Base-by-base conservation (phyloP, 2,329 filamentous ascomycete genomes). In the Fusarium heterosporum region DNA sequence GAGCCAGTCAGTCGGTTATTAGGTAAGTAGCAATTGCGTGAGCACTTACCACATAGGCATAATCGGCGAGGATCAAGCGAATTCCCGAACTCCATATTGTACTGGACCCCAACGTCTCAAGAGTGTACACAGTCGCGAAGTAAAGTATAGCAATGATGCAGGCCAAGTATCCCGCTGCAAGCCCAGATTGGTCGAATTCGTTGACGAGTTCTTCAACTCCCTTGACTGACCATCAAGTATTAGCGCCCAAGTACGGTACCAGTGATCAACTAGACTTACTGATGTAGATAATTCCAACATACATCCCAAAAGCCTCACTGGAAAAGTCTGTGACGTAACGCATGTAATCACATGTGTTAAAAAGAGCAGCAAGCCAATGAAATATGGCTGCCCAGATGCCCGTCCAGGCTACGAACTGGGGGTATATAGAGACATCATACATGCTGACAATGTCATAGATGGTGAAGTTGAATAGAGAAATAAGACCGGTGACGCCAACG, bases 301-400 rank as follows among this genome's bases (percentile, higher is more conserved):
- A 53, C 50, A 53, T 53, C 4, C 50, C 50, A 2, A 53, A 53
- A 0, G 40, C 25, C n/a, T 53, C 50, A 13, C 50, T 53, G 8
- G 50, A 53, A 19, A 53, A 53, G 29, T 53, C 50, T 2, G 50
- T 53, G 14, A 53, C 50, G 5, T 46, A 53, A 12, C 50, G 50
- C 50, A 53, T 53, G 29, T 53, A 53, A 16, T 53, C 50, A 13
- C 50, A 53, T 0, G 50, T 53, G 4, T 53, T 53, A 8, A 53
- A 45, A 4, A 53, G 32, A 6, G 50, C 50, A 12, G 46, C 50
- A n/a, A 53, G 28, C 50, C 50, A 53, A 13, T 53, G 50, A 9
- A 53, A 53, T 4, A 53, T 53, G 4, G 50, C 50, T 1, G 50
- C 50, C 50, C 50, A 53, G 10, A 53, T 53, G 3, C 50, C 50